Conservation (phyloP, 441 rosid species). For the Jatropha multifida region DNA sequence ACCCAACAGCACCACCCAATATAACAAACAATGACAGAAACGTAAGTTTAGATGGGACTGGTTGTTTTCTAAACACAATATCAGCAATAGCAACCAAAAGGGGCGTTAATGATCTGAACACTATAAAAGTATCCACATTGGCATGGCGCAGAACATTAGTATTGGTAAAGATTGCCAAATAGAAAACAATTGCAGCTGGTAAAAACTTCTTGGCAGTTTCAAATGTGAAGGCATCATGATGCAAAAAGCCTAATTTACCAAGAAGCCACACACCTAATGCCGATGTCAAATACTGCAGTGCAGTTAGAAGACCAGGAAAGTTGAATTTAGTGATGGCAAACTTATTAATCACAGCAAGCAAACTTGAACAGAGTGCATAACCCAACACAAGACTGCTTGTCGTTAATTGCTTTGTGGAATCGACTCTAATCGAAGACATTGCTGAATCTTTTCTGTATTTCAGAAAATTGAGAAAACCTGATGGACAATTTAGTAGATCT, state of each 20-base stretch:
- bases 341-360: conserved; percentile 94
- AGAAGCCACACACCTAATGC: conserved; percentile 74
- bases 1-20: conserved; percentile 86
- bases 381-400: conserved; percentile 82
- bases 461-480: not conserved
- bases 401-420: conserved; percentile 52
- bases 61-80: conserved; percentile 72
- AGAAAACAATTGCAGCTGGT: conserved; percentile 87
- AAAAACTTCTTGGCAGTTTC: conserved; percentile 84
- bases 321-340: conserved; percentile 81
- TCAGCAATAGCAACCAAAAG: conserved; percentile 93
- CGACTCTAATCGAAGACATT: conserved; percentile 57
- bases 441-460: not conserved
- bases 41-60: conserved; percentile 76
- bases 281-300: conserved; percentile 81
- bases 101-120: conserved; percentile 89
- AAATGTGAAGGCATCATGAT: conserved; percentile 68
- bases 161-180: conserved; percentile 90
- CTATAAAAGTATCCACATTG: conserved; percentile 90
- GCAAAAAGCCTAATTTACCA: conserved; percentile 73
- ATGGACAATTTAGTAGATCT: conserved; percentile 6
- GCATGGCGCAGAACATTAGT: conserved; percentile 95
- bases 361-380: conserved; percentile 89
- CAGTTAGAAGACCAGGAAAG: conserved; percentile 87
- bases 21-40: conserved; percentile 59